Conservation (phyloP, 495 filamentous ascomycete species). For the Hypomontagnella monticulosa region DNA sequence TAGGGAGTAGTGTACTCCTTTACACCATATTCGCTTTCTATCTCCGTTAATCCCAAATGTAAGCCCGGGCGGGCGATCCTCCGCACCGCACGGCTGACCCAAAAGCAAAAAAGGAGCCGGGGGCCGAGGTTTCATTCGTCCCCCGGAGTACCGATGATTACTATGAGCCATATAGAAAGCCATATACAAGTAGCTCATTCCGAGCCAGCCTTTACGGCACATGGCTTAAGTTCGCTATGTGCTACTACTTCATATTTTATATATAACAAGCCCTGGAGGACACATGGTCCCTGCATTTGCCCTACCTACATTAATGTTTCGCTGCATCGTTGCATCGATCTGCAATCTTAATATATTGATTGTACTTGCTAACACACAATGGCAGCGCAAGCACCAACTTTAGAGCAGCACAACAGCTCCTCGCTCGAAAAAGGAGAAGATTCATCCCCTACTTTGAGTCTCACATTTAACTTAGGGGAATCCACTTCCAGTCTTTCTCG, state of each 20-base stretch:
- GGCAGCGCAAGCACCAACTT: constrained; percentile 33
- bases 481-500: constrained; percentile 34
- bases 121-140: constrained; percentile 35
- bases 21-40: neutral
- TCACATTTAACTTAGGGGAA: constrained; percentile 44
- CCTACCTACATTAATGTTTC: constrained; percentile 8
- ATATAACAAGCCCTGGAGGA: constrained; percentile 29
- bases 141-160: constrained; percentile 37
- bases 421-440: constrained; percentile 8
- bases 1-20: neutral
- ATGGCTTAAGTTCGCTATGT: neutral
- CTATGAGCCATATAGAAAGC: constrained; percentile 14
- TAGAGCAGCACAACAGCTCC: constrained; percentile 10
- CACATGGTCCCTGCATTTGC: constrained; percentile 13
- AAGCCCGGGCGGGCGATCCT: constrained; percentile 21
- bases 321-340: constrained; percentile 14
- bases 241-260: neutral
- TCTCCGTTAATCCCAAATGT: neutral
- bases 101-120: constrained; percentile 35
- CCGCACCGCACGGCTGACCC: constrained; percentile 26
- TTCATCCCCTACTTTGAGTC: constrained; percentile 37
- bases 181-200: constrained; percentile 10
- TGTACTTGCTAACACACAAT: constrained; percentile 33
- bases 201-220: constrained; percentile 12
- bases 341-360: neutral